Percentiles rank a stretch among this genome's conserved stretches.
Conservation (phyloP, 179 eudicot genomes). For the Beta lomatogona region DNA sequence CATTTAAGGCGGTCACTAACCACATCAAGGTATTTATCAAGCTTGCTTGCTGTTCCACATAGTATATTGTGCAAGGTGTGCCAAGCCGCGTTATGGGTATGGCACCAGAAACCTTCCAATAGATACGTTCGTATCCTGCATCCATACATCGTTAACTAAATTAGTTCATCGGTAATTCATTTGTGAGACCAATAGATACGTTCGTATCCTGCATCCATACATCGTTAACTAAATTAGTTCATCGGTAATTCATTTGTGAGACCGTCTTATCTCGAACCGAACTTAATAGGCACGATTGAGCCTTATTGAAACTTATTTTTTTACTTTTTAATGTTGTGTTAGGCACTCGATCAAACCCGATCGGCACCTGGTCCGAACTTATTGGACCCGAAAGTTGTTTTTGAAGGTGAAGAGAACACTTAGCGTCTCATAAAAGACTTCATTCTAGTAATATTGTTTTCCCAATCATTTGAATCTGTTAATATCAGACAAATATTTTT, state of each 20-base stretch:
- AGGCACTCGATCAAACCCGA: too few species aligned
- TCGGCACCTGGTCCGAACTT: too few species aligned
- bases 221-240: not conserved
- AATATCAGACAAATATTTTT: too few species aligned
- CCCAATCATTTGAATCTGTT: not conserved
- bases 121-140: conserved; percentile 71
- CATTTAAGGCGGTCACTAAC: conserved; percentile 54
- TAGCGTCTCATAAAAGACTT: not conserved
- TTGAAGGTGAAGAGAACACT: too few species aligned
- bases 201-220: conserved; percentile 53
- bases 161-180: not conserved
- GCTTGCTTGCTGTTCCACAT: conserved; percentile 75
- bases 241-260: not conserved
- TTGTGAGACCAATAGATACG: conserved; percentile 73
- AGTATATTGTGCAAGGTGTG: conserved; percentile 93
- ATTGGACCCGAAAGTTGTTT: too few species aligned
- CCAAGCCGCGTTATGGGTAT: conserved; percentile 96
- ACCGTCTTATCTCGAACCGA: too few species aligned
- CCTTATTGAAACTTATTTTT: too few species aligned
- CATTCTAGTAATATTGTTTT: not conserved
- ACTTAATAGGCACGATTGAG: too few species aligned
- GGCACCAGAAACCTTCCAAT: conserved; percentile 80
- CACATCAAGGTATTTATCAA: conserved; percentile 63
- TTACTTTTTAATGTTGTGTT: too few species aligned
- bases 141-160: not conserved